Evolutionary conservation across 306 rosid species (phyloP), one percentile per base, ranked within the genome.

Genomic region (Mimosa bimucronata): DNA sequence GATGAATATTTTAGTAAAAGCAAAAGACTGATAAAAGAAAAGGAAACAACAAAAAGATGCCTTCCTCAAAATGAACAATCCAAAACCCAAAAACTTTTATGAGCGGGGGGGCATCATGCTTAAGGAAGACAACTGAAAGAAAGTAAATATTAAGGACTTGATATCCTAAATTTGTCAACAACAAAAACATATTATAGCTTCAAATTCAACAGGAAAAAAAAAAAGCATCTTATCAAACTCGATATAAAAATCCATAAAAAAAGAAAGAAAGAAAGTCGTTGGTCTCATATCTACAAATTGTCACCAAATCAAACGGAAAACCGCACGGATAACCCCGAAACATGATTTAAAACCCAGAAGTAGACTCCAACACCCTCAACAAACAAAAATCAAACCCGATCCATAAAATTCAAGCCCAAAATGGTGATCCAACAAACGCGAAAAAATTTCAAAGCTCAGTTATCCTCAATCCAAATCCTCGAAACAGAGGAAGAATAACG

Each of bases 301-400:
- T 8, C 76, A 37, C 31, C 6, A 26, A 15, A 64, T n/a, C 29
- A 9, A 26, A 46, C 13, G 18, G 0, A 26, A 2, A 2, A 57
- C 44, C 6, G 21, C 2, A 45, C 1, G 1, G 18, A 37, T 29
- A 37, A 38, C 66, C 40, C 13, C 21, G 30, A 25, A 42, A 83
- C 26, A 41, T 10, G 29, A 42, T 30, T 19, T 0, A 45, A 23
- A 53, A 30, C 15, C 57, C 6, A 26, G 71, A 48, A 66, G 60
- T 7, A 13, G 0, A 37, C 66, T 75, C 66, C 57, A 8, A 71
- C 31, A 37, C n/a, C 7, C 18, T 72, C 12, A 41, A 50, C 66
- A 66, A 60, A 55, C 58, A 68, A 74, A 45, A 69, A 57, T 9
- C 46, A 58, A 18, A 4, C 79, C 79, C 77, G 90, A 87, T 87